Evolutionary conservation across 768 basidiomycete genomes (phyloP), one percentile per base, ranked within the genome.

Genomic region (Auricularia cornea): DNA sequence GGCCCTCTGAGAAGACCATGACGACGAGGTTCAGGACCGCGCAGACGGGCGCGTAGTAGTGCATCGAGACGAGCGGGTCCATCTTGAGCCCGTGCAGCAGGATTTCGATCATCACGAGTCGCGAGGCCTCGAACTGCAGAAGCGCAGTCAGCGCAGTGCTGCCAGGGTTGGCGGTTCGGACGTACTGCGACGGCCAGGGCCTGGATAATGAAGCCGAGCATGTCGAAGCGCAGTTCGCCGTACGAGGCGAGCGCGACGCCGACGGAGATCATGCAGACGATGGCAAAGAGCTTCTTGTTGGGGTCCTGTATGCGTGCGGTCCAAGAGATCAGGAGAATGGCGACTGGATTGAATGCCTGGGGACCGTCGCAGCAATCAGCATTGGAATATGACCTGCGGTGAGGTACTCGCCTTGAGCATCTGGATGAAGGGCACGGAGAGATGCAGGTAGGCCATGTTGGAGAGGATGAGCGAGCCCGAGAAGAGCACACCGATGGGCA

Each of bases 31-130:
- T 98, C 78, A 98, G 90, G 65, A 79, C 73, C 0, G 96, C 94
- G 73, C 96, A 98, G 60, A 98, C 92, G 16, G 94, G 94, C 11
- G 95, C 94, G 72, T 94, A 97, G 78, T 96, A 98, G 78, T 98
- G 92, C 60, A 98, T 76, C 5, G 94, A 97, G 26, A 94, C 91
- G 5, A 98, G 83, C 0, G 96, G 96, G 71, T 97, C 94, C 95
- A 98, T 98, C 78, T 97, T 97, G 70, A 97, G 78, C 40, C 94
- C 94, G 71, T 97, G 93, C 0, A 98, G 80, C 44, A 98, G 85
- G 60, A 95, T 85, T 73, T 98, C 91, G 65, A 98, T 98, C 86
- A 97, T 94, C 28, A 98, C 94, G 14, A 98, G 83, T 44, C 96
- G 89, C 23, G 90, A 89, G 1, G 93, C 89, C 76, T 99, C 96